Percentiles rank a stretch among this genome's conserved stretches.
phyloP scores from a whole-genome alignment of 148 eudicot species.

The Suaeda aralocaspica region DNA sequence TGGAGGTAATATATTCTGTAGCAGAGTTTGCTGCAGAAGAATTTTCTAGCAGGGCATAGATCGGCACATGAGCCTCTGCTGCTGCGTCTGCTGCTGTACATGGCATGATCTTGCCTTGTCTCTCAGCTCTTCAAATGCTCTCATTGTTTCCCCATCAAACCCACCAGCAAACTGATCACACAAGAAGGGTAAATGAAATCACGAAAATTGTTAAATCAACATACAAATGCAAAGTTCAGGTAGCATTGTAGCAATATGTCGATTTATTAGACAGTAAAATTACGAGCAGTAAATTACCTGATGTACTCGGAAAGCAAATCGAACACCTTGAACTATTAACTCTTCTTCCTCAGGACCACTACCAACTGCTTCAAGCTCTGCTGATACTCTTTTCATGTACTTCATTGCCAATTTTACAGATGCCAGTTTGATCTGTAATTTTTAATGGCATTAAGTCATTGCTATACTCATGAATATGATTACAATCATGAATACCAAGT shows the following conservation, averaged over 20 bases:
- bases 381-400: slow-evolving; percentile 92
- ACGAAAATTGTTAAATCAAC: background rate
- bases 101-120: slow-evolving; percentile 68
- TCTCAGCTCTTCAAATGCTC: slow-evolving; percentile 89
- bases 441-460: background rate
- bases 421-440: slow-evolving; percentile 84
- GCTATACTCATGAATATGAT: no score
- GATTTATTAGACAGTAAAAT: no score
- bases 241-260: no score
- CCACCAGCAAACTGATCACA: slow-evolving; percentile 88
- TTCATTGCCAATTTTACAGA: slow-evolving; percentile 92
- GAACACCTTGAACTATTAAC: slow-evolving; percentile 84
- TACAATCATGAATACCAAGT: background rate
- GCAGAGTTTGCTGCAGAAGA: slow-evolving; percentile 71
- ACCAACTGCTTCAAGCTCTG: slow-evolving; percentile 68
- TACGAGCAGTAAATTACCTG: slow-evolving; percentile 47
- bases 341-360: slow-evolving; percentile 91
- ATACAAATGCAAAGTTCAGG: no score
- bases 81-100: slow-evolving; percentile 53
- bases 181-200: background rate
- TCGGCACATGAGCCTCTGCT: slow-evolving; percentile 50
- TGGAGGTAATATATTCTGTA: slow-evolving; percentile 38
- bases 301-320: slow-evolving; percentile 93
- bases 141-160: slow-evolving; percentile 93
- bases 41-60: slow-evolving; percentile 46